These are phyloP conservation scores for Scutellaria baicalensis DNA, from an alignment of 257 asterid genomes.

Conservation along the genomic window DNA sequence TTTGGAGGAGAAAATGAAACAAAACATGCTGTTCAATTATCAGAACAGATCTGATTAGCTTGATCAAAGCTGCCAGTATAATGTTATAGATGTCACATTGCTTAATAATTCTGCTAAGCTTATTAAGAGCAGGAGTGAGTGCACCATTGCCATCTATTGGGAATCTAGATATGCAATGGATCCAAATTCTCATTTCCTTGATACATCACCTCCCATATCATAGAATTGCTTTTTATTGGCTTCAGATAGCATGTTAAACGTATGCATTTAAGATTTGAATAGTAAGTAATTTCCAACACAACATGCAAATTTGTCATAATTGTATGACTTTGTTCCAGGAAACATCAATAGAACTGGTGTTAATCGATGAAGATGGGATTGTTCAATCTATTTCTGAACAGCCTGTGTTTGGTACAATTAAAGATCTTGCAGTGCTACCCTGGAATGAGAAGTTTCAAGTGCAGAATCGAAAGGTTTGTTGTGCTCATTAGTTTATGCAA, in stretches of 20 bases:
- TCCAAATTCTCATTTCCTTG: slow-evolving; percentile 1
- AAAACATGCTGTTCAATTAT: not conserved
- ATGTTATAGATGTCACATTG: not conserved
- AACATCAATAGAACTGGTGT: slow-evolving; percentile 80
- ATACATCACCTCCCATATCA: not conserved
- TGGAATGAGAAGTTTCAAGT: slow-evolving; percentile 58
- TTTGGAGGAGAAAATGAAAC: not conserved
- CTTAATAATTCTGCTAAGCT: not conserved
- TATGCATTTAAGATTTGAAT: not conserved
- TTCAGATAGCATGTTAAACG: not conserved
- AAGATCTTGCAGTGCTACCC: slow-evolving; percentile 82
- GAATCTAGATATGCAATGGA: not conserved
- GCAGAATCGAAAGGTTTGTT: slow-evolving; percentile 64
- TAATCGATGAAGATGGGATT: slow-evolving; percentile 69
- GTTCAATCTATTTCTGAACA: slow-evolving; percentile 85
- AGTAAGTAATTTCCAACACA: not conserved
- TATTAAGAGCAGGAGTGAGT: not conserved
- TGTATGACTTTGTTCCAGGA: slow-evolving; percentile 50
- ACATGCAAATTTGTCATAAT: slow-evolving; percentile 2
- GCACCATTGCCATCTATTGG: not conserved
- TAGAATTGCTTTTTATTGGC: not conserved
- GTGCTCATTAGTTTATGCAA: not conserved
- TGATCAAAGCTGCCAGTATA: not conserved
- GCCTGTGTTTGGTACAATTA: slow-evolving; percentile 85
- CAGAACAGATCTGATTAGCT: not conserved